phyloP scores from a whole-genome alignment of 106 monocot genomes.

The Chionographis japonica region DNA sequence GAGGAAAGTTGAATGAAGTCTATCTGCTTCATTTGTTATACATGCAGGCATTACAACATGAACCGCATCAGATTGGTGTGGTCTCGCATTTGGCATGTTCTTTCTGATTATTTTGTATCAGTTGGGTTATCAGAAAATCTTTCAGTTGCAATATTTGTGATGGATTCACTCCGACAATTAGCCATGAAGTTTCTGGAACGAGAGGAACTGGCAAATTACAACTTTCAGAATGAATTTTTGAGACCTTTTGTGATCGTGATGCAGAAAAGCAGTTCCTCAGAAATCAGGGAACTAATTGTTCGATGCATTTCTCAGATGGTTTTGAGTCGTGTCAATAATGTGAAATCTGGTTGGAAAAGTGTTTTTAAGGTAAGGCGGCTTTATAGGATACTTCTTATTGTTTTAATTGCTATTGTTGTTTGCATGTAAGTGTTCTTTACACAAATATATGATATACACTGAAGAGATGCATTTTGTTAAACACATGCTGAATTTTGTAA shows the following conservation, averaged over 20 bases:
- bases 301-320: conserved; percentile 97
- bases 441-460: too few relatives aligned
- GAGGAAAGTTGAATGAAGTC: background rate
- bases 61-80: conserved; percentile 91
- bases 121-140: conserved; percentile 94
- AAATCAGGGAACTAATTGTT: conserved; percentile 85
- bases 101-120: conserved; percentile 91
- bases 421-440: too few relatives aligned
- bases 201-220: conserved; percentile 94
- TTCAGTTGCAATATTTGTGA: conserved; percentile 96
- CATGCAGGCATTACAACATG: conserved; percentile 97
- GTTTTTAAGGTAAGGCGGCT: conserved; percentile 66
- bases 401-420: too few relatives aligned
- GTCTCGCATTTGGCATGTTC: conserved; percentile 95
- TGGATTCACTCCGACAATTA: conserved; percentile 92
- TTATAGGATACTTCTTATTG: background rate
- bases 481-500: too few relatives aligned
- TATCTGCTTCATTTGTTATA: conserved; percentile 16
- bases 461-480: too few relatives aligned
- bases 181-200: conserved; percentile 96
- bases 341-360: conserved; percentile 99
- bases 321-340: conserved; percentile 82
- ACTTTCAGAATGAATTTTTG: conserved; percentile 97
- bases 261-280: conserved; percentile 86
- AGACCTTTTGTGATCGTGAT: conserved; percentile 88